A percentile compares a stretch with the other conserved stretches of the same genome.
Evolutionary conservation across 805 yeast genomes (phyloP).

Genomic region (Pichia scutulata): DNA sequence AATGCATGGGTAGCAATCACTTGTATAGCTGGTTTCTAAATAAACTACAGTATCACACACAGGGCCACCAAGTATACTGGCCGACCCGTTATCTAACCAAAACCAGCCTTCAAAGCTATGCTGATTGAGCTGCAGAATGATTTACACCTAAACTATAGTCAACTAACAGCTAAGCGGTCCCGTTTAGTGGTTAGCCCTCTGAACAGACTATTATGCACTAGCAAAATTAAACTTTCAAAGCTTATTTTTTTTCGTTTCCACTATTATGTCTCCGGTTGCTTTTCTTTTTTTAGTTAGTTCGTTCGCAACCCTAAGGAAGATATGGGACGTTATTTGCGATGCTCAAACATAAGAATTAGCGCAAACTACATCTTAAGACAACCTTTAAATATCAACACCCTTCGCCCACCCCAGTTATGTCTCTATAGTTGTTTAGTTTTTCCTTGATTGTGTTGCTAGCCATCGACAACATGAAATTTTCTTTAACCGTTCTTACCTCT

Average conservation of each 20-base stretch:
- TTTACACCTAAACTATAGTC: too few relatives aligned
- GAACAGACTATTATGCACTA: not conserved
- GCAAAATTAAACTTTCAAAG: not conserved
- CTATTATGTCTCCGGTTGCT: not conserved
- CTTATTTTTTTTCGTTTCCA: not conserved
- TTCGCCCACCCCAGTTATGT: not conserved
- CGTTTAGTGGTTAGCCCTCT: not conserved
- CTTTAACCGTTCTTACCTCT: not conserved
- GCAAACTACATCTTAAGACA: too few relatives aligned
- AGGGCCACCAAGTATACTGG: too few relatives aligned
- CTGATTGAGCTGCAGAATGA: too few relatives aligned
- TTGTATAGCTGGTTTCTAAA: too few relatives aligned
- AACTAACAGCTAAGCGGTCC: not conserved
- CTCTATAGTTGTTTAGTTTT: too few relatives aligned
- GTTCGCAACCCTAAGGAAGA: not conserved
- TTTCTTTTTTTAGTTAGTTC: not conserved
- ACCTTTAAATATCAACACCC: not conserved
- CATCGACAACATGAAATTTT: not conserved
- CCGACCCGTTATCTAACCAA: too few relatives aligned
- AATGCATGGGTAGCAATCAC: too few relatives aligned
- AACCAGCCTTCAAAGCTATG: too few relatives aligned
- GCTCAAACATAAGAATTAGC: too few relatives aligned
- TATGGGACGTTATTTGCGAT: not conserved
- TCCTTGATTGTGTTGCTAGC: not conserved
- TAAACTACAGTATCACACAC: too few relatives aligned